Base-by-base conservation (phyloP, 148 eudicot species). In the Gaultheria prostrata region DNA sequence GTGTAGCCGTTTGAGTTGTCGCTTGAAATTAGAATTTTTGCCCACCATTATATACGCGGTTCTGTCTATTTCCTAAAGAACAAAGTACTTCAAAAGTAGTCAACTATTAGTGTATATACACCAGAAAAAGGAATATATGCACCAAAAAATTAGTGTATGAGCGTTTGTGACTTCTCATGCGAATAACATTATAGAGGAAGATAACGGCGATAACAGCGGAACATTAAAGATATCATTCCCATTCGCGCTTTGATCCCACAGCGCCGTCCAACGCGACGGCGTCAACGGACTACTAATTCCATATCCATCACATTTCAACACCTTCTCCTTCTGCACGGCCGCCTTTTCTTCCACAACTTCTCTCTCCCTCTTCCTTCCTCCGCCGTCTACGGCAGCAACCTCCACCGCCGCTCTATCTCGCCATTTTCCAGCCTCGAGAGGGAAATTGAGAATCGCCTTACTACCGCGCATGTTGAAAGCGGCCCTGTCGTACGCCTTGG, bases 381-480 rank as follows among this genome's bases (percentile, higher is more conserved):
- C 43, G 4, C 30, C 61, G 4, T 86, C 76, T 3, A 46, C 67
- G 26, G 76, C 69, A 45, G 57, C 76, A 24, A 39, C 43, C 7
- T 35, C 39, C 39, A 4, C 2, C 1, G 71, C 80, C 12, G 43
- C 78, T 9, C 35, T 67, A 2, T 45, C 73, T 6, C 15, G 14
- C 6, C 81, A 51, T 77, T 88, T 89, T 7, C 91, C 88, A 11
- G 82, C 89, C 43, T 91, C 93, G 12, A 87, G 89, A 0, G 93
- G 93, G 69, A 89, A 91, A 75, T 91, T 91, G 30, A 91, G 88
- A 30, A 91, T 91, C 13, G 93, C 93, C 80, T 91, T 91, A 0
- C 92, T 78, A 3, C 92, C 93, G 4, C 93, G 86, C 28, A 91
- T 85, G 83, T 80, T 87, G 72, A 89, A 91, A 8, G 93, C 93